Evolutionary conservation across 768 basidiomycete genomes (phyloP).

Genomic region (Russula foetens): DNA sequence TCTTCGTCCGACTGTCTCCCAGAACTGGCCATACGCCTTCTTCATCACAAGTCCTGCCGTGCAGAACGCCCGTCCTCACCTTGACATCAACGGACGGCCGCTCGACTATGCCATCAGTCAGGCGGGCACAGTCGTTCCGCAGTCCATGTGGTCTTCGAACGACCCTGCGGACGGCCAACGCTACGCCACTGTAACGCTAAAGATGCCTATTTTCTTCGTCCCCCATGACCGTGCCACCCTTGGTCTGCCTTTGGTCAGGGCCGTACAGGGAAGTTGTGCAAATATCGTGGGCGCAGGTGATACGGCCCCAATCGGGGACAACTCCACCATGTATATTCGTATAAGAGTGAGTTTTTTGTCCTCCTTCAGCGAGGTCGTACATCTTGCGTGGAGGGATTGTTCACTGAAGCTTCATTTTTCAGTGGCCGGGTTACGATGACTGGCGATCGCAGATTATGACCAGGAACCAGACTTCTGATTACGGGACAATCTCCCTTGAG

Average conservation of each 20-base stretch:
- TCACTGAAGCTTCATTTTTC: not conserved
- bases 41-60: not conserved
- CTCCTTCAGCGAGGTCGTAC: too few relatives aligned
- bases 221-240: not conserved
- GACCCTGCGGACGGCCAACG: not conserved
- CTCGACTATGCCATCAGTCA: not conserved
- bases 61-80: not conserved
- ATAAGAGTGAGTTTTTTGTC: not conserved
- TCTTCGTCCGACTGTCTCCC: not conserved
- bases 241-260: not conserved
- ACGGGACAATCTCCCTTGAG: not conserved
- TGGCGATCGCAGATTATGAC: slow-evolving; percentile 8
- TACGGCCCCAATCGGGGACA: not conserved
- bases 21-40: slow-evolving; percentile 4
- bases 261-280: not conserved
- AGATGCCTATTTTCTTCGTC: slow-evolving; percentile 8
- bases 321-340: not conserved
- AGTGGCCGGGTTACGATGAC: slow-evolving; percentile 1
- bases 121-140: slow-evolving; percentile 1
- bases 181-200: not conserved
- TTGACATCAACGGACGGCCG: not conserved
- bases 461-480: not conserved
- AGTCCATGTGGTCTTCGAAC: not conserved
- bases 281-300: not conserved
- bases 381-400: not conserved